Conservation (phyloP, 441 rosid species). For the Aquilaria agallochum region DNA sequence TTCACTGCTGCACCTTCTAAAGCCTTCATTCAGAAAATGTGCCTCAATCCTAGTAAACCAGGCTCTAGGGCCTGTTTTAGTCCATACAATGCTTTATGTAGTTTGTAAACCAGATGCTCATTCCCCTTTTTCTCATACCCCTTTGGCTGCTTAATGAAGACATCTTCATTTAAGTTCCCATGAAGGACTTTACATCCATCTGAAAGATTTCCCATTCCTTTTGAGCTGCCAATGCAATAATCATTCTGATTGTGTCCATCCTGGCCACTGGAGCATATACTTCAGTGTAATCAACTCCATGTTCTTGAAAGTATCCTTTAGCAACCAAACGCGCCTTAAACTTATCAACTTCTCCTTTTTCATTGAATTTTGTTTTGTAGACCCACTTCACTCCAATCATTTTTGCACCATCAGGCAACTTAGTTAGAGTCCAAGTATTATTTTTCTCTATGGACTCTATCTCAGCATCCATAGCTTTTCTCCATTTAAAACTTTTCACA, state of each 20-base stretch:
- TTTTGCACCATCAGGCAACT: not conserved
- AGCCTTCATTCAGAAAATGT: not conserved
- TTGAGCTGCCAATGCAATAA: not conserved
- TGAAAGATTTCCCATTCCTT: not conserved
- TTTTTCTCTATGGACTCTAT: not conserved
- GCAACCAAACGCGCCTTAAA: not conserved
- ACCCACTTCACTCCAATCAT: not conserved
- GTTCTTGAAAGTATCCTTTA: not conserved
- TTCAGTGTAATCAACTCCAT: not conserved
- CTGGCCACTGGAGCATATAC: not conserved
- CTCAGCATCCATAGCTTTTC: not conserved
- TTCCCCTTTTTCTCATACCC: not conserved
- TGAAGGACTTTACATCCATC: not conserved
- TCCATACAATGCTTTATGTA: not conserved
- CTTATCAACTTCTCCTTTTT: not conserved
- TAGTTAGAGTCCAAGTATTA: not conserved
- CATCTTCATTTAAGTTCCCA: not conserved
- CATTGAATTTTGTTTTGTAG: not conserved
- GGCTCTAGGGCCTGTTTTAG: not conserved
- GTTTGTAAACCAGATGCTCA: not conserved
- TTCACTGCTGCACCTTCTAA: not conserved
- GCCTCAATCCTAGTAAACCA: not conserved
- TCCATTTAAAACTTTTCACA: not conserved
- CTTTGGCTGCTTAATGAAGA: not conserved
- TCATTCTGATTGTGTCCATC: not conserved